Evolutionary conservation across 1,139 yeast species (phyloP), one percentile per base, ranked within the genome.

Genomic region (Saccharomycopsis hybrid): DNA sequence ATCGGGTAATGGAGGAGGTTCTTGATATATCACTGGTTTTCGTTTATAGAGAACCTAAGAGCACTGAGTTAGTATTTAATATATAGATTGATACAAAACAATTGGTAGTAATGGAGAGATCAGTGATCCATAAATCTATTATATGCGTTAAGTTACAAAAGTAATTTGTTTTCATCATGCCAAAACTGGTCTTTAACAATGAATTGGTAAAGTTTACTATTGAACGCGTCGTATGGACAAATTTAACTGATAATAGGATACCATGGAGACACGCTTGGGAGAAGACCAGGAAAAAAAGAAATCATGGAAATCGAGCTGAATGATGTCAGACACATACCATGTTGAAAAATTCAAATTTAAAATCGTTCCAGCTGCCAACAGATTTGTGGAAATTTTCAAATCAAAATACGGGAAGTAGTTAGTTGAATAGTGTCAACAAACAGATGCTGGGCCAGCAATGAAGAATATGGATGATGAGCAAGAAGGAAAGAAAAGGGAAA

Each of bases 21-120:
- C 72, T 8, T 76, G 73, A 54, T 77, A 75, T 9, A 73, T 71
- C 38, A 84, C 87, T 46, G 81, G 82, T 63, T 84, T 84, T 55
- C 92, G 70, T 62, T 84, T 84, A 66, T 80, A 84, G 41, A 83
- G 69, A 47, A 85, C 94, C 94, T 64, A 13, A 31, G 11, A 31
- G 7, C 11, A 31, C 35, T 31, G 35, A 31, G 35, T 8, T 31
- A 31, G 11, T 11, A 31, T 31, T 32, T 32, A 11, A 32, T 11
- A 11, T 11, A 11, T 8, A 8, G 35, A 8, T 32, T 32, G 35
- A 32, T 11, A 11, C 35, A 11, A 32, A 32, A 32, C 11, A 32
- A 32, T 32, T 8, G 35, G 35, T 8, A 8, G 8, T 32, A 11
- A 8, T 32, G 11, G 35, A 32, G 35, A 18, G 18, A 18, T 18